Conservation (phyloP, 495 filamentous ascomycete species). For the Daldinia childiae region DNA sequence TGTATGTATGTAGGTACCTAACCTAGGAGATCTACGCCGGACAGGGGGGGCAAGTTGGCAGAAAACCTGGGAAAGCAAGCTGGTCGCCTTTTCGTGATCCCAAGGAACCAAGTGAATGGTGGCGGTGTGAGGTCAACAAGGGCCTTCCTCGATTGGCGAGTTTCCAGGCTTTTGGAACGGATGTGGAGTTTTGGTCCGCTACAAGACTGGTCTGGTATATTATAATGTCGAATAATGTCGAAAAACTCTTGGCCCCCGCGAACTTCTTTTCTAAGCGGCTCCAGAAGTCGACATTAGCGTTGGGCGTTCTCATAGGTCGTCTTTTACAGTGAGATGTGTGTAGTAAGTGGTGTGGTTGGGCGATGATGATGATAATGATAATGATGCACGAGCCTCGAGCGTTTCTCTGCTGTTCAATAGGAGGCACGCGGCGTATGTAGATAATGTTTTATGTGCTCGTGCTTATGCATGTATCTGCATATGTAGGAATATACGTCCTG, state of each 20-base stretch:
- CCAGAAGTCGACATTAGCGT: constrained; percentile 43
- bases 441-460: constrained; percentile 39
- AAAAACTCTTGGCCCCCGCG: constrained; percentile 36
- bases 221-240: not conserved
- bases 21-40: constrained; percentile 37
- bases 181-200: constrained; percentile 40
- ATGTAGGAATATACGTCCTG: constrained; percentile 36
- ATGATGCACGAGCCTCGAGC: constrained; percentile 20
- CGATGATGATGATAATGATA: constrained; percentile 6
- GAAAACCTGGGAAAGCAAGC: constrained; percentile 17
- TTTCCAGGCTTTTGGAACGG: constrained; percentile 35
- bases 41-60: not conserved
- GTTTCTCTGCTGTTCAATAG: constrained; percentile 20
- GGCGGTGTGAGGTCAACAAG: constrained; percentile 43
- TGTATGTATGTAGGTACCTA: not conserved
- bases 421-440: constrained; percentile 38
- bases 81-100: constrained; percentile 25
- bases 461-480: constrained; percentile 42
- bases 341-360: not conserved
- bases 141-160: constrained; percentile 34
- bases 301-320: not conserved
- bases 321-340: constrained; percentile 18
- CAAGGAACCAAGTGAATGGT: constrained; percentile 12
- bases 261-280: constrained; percentile 29
- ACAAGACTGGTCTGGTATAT: constrained; percentile 23